Evolutionary conservation across 23 red algal genomes (phyloP).

Genomic region (Gracilaria caudata): DNA sequence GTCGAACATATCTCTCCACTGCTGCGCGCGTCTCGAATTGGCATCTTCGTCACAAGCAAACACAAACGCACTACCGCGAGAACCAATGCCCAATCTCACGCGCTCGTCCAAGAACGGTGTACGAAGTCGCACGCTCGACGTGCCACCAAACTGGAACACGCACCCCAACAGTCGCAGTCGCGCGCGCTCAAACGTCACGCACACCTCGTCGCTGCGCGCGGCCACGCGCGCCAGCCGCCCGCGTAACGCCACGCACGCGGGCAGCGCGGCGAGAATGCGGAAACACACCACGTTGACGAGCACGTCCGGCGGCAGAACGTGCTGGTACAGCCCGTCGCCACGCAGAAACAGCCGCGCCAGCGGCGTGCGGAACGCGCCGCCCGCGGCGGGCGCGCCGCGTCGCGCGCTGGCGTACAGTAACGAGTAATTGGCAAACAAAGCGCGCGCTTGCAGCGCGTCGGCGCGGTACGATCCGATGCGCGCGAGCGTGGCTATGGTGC

Average conservation of each 20-base stretch:
- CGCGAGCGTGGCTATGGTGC: not conserved
- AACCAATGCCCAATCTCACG: slow-evolving; percentile 26
- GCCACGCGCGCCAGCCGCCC: not conserved
- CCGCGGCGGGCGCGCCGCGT: not conserved
- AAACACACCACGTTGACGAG: slow-evolving; percentile 63
- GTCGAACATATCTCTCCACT: slow-evolving; percentile 44
- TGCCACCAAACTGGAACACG: slow-evolving; percentile 42
- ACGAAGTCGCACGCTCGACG: not conserved
- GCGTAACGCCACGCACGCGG: slow-evolving; percentile 1
- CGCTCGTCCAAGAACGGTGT: slow-evolving; percentile 42
- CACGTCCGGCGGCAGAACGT: slow-evolving; percentile 35
- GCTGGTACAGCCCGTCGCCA: slow-evolving; percentile 32
- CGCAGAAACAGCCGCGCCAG: slow-evolving; percentile 16
- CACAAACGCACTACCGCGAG: slow-evolving; percentile 43
- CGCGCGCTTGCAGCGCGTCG: not conserved
- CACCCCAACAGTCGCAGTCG: not conserved
- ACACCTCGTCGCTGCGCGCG: not conserved
- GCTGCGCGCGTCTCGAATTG: not conserved
- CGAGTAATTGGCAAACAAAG: slow-evolving; percentile 47
- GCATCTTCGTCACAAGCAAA: not conserved
- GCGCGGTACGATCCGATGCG: not conserved
- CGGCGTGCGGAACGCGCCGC: slow-evolving; percentile 22
- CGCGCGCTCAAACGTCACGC: slow-evolving; percentile 20
- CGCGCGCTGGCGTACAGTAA: slow-evolving; percentile 16
- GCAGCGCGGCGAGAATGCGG: slow-evolving; percentile 13